phyloP scores from a whole-genome alignment of 352 stramenopile species.

The Phytophthora multivora region DNA sequence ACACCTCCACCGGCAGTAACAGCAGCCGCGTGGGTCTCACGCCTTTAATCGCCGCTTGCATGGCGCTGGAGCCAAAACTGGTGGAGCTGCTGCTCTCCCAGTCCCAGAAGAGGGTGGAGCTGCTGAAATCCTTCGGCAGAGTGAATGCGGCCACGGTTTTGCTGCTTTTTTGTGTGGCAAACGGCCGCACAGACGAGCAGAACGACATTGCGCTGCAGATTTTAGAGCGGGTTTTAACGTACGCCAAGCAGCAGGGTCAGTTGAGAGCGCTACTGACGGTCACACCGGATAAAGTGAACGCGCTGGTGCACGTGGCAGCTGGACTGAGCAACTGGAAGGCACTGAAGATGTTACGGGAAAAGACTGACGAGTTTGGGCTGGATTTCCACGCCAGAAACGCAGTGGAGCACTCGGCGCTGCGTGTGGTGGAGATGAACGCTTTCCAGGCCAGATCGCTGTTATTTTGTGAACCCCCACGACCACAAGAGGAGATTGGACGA shows the following conservation, averaged over 20 bases:
- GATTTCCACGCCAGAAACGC: conserved; percentile 33
- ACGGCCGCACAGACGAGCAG: conserved; percentile 55
- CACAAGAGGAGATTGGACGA: not conserved
- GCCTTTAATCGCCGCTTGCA: conserved; percentile 59
- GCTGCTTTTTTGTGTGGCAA: conserved; percentile 57
- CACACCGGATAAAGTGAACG: conserved; percentile 54
- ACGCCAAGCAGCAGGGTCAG: conserved; percentile 40
- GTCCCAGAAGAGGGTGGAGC: conserved; percentile 22
- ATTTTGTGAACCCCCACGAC: conserved; percentile 40
- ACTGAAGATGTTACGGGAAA: conserved; percentile 40
- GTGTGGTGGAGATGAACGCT: conserved; percentile 60
- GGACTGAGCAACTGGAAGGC: conserved; percentile 53
- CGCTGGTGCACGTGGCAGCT: conserved; percentile 54
- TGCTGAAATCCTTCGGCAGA: conserved; percentile 45
- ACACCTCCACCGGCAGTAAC: conserved; percentile 26
- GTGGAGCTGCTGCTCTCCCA: conserved; percentile 45
- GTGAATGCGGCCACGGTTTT: conserved; percentile 49
- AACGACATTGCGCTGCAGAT: conserved; percentile 42
- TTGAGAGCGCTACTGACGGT: conserved; percentile 38
- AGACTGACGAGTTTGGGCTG: conserved; percentile 34
- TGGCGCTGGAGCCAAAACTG: conserved; percentile 48
- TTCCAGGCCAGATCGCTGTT: conserved; percentile 56
- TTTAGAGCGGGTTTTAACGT: conserved; percentile 41
- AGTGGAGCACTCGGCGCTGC: conserved; percentile 39
- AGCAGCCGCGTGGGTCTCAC: conserved; percentile 46